Evolutionary conservation across 208 protist genomes (phyloP).

Genomic region (Crithidia fasciculata): DNA sequence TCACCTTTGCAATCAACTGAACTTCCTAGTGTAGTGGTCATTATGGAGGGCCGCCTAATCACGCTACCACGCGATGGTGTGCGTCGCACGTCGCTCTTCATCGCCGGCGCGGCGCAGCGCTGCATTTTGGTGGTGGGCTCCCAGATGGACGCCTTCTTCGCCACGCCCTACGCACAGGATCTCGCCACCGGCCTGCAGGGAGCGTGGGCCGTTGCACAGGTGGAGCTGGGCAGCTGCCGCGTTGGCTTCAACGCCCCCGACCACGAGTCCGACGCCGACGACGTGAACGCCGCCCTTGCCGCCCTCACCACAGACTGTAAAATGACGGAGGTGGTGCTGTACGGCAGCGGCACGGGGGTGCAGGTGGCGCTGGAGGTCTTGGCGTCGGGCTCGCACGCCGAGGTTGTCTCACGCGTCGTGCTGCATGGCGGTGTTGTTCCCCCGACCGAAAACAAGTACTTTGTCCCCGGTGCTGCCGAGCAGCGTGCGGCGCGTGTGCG

Average conservation of each 20-base stretch:
- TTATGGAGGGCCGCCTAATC: slow-evolving; percentile 59
- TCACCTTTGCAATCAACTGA: no score
- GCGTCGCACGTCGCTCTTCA: slow-evolving; percentile 66
- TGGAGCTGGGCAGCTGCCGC: slow-evolving; percentile 61
- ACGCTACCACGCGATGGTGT: slow-evolving; percentile 60
- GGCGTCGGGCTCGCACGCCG: slow-evolving; percentile 27
- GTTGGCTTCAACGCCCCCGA: slow-evolving; percentile 59
- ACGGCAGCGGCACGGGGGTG: slow-evolving; percentile 76
- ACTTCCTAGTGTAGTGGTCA: no score
- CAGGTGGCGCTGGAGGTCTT: slow-evolving; percentile 75
- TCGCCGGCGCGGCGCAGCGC: slow-evolving; percentile 49
- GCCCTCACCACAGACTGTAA: slow-evolving; percentile 50
- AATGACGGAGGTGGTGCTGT: slow-evolving; percentile 69
- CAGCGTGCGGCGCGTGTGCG: slow-evolving; percentile 40
- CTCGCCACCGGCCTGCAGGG: slow-evolving; percentile 43
- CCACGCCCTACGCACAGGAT: slow-evolving; percentile 58
- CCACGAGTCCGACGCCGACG: slow-evolving; percentile 71
- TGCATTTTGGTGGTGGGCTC: slow-evolving; percentile 80
- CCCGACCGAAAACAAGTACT: slow-evolving; percentile 39
- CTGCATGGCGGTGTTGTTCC: slow-evolving; percentile 67
- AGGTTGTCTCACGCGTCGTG: slow-evolving; percentile 63
- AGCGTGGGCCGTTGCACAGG: slow-evolving; percentile 66
- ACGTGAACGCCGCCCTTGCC: slow-evolving; percentile 68
- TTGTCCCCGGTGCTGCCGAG: slow-evolving; percentile 33
- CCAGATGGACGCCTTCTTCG: slow-evolving; percentile 69